A percentile compares a stretch with the other conserved stretches of the same genome.
Conservation (phyloP, 2,329 filamentous ascomycete genomes). For the Fusarium armeniacum region DNA sequence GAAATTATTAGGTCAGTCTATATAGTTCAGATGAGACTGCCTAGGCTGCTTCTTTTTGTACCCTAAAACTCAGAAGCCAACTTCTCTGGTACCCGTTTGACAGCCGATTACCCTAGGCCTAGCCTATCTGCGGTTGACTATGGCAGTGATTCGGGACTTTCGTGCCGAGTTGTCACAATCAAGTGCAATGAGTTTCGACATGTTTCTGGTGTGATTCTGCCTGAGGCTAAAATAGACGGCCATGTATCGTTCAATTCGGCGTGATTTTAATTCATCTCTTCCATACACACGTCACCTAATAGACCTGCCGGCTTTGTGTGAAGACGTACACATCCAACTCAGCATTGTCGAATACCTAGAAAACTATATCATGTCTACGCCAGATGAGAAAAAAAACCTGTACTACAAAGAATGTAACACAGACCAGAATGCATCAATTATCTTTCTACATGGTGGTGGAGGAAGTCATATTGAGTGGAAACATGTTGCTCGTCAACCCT, state of each 20-base stretch:
- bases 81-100: too few relatives aligned
- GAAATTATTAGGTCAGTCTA: too few relatives aligned
- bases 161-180: neutral
- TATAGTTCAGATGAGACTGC: too few relatives aligned
- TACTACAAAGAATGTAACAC: conserved; percentile 7
- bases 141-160: conserved; percentile 1
- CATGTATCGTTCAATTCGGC: neutral
- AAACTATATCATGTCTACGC: neutral
- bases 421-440: conserved; percentile 5
- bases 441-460: conserved; percentile 20
- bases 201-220: too few relatives aligned
- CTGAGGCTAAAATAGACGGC: neutral
- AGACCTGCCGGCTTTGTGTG: fast-evolving
- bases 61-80: too few relatives aligned
- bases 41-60: too few relatives aligned
- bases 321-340: neutral
- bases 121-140: neutral
- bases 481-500: conserved; percentile 3
- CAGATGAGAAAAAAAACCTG: neutral
- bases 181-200: neutral
- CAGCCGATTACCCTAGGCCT: neutral
- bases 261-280: neutral
- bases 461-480: conserved; percentile 31
- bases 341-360: neutral
- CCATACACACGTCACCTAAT: fast-evolving